Base-by-base conservation (phyloP, 495 filamentous ascomycete genomes). In the Talaromyces trachyspermus region DNA sequence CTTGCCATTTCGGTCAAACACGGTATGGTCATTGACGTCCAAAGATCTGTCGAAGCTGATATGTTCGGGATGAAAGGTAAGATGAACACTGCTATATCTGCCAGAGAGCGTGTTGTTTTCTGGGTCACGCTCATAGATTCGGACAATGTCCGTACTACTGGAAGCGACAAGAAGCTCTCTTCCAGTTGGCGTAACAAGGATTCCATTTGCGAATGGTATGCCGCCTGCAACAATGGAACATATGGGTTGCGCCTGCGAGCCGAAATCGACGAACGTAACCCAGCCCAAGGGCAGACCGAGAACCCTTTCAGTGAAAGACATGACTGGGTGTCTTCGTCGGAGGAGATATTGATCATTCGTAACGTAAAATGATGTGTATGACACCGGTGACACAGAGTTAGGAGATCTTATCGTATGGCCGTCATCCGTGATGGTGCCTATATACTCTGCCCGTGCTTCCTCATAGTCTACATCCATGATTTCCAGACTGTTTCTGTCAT, bases 391-490 rank as follows among this genome's bases (percentile, higher is more conserved):
- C 14, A 46, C 32, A 3, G 44, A 46, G 9, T 24, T 26, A 2
- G 44, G 44, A 18, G 44, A 46, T 23, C 44, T 15, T 46, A 46
- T 35, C 19, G 44, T 36, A 11, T 46, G 30, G 20, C 29, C 25
- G 20, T 25, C 19, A 22, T 46, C 44, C 17, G 29, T 14, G 3
- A 46, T 29, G 14, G 44, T 36, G 29, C 27, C 18, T 0, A 46
- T 30, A 17, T 46, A 29, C 2, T 23, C 30, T 35, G 44, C 44
- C 32, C 14, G 30, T 22, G 44, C 29, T 14, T 46, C 10, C 29
- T 46, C 32, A 20, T 46, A 46, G 30, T 46, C 44, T 14, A 46
- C 15, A 24, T 46, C 44, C 44, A 46, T 46, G 20, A 46, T 20
- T 22, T 46, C 30, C 5, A 46, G 29, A 35, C 27, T 36, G 9